phyloP scores from a whole-genome alignment of 192 early-diverging fungal species.

The Lunasporangiospora selenospora region DNA sequence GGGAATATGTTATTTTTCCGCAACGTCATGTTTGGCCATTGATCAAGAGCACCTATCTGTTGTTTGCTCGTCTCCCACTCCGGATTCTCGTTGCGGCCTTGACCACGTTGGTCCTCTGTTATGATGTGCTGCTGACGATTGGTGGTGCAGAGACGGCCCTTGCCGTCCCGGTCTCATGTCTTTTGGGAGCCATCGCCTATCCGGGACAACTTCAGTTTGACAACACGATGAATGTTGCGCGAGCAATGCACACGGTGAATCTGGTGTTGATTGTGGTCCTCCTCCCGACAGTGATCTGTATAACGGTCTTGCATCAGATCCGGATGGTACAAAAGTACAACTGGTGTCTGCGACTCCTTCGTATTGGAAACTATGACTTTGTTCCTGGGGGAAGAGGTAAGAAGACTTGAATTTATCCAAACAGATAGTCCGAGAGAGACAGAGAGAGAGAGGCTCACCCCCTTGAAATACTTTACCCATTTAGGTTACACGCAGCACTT shows the following conservation, averaged over 20 bases:
- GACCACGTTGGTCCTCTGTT: constrained; percentile 41
- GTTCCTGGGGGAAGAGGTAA: constrained; percentile 47
- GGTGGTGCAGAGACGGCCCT: constrained; percentile 35
- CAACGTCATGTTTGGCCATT: constrained; percentile 28
- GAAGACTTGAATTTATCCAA: not conserved
- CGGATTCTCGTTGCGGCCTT: constrained; percentile 37
- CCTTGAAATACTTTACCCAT: not conserved
- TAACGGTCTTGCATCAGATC: constrained; percentile 38
- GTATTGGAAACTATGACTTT: constrained; percentile 42
- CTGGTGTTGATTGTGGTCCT: constrained; percentile 29
- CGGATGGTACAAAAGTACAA: constrained; percentile 49
- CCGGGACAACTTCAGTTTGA: constrained; percentile 35
- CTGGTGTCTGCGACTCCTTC: constrained; percentile 34
- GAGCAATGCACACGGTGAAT: constrained; percentile 49
- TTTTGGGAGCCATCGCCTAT: constrained; percentile 31
- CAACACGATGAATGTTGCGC: constrained; percentile 47
- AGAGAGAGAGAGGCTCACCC: not conserved
- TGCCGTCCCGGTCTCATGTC: constrained; percentile 32
- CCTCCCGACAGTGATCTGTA: constrained; percentile 24
- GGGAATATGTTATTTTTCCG: constrained; percentile 46
- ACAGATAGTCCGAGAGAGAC: not conserved
- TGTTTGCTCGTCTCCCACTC: constrained; percentile 37
- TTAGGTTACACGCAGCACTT: constrained; percentile 45
- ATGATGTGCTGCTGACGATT: constrained; percentile 38
- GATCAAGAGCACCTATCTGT: constrained; percentile 18